These are phyloP conservation scores for Coniella lustricola DNA, from an alignment of 2,329 filamentous ascomycete species.

Conservation along the genomic window DNA sequence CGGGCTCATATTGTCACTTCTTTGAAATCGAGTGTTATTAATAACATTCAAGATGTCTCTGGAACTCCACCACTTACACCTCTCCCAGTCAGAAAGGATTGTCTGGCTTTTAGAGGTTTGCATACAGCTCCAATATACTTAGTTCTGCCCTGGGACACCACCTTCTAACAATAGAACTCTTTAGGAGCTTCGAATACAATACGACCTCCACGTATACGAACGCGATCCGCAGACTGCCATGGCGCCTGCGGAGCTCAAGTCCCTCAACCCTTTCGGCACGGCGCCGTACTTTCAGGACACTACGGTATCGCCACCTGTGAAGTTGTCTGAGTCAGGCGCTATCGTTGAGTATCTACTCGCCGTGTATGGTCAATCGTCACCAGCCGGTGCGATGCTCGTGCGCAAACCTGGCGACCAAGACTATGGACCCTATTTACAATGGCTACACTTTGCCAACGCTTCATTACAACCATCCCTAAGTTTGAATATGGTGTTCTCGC, in stretches of 20 bases:
- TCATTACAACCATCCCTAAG: constrained; percentile 8
- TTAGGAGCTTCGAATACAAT: constrained; percentile 48
- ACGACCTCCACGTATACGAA: constrained; percentile 29
- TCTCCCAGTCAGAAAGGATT: constrained; percentile 58
- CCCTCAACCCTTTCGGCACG: constrained; percentile 42
- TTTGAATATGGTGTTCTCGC: constrained; percentile 28
- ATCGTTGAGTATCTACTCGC: constrained; percentile 55
- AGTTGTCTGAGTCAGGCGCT: constrained; percentile 52
- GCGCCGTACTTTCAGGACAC: constrained; percentile 56
- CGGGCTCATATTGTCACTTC: too few relatives aligned
- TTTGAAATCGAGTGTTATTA: too few relatives aligned
- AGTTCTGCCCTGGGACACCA: background rate
- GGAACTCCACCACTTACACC: constrained; percentile 45
- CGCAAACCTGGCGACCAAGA: constrained; percentile 43
- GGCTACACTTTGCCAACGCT: constrained; percentile 52
- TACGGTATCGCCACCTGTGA: constrained; percentile 29
- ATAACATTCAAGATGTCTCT: too few relatives aligned
- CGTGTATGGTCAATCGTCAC: constrained; percentile 9
- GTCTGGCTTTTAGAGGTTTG: constrained; percentile 53
- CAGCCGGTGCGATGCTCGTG: background rate
- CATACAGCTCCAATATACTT: too few relatives aligned
- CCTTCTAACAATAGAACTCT: background rate
- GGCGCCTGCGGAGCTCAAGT: constrained; percentile 32
- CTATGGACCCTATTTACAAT: constrained; percentile 58
- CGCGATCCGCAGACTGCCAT: constrained; percentile 24